Evolutionary conservation across 768 basidiomycete species (phyloP).

Genomic region (Trametes cingulata): DNA sequence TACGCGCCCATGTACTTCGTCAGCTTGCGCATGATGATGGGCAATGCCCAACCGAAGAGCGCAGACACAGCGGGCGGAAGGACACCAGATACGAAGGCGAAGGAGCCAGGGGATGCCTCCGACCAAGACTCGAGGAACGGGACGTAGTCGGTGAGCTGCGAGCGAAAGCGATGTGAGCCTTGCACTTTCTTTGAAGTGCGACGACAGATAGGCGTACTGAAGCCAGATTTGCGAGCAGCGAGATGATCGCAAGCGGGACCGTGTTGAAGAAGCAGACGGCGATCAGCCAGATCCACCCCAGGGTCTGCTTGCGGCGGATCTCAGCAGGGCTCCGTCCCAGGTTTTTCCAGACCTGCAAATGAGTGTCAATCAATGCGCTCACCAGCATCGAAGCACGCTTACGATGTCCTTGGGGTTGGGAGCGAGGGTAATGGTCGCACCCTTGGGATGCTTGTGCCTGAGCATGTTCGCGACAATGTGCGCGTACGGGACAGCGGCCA

Average conservation of each 20-base stretch:
- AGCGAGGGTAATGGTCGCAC: slow-evolving; percentile 69
- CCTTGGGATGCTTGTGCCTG: slow-evolving; percentile 67
- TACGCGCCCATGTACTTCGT: slow-evolving; percentile 66
- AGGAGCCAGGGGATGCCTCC: slow-evolving; percentile 58
- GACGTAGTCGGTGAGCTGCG: slow-evolving; percentile 65
- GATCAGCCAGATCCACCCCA: slow-evolving; percentile 79
- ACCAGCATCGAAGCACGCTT: slow-evolving; percentile 25
- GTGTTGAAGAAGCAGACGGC: slow-evolving; percentile 94
- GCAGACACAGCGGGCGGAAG: slow-evolving; percentile 88
- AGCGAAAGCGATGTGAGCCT: slow-evolving; percentile 7
- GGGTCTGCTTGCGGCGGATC: slow-evolving; percentile 60
- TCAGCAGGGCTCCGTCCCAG: slow-evolving; percentile 73
- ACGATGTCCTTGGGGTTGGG: slow-evolving; percentile 92
- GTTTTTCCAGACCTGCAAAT: slow-evolving; percentile 82
- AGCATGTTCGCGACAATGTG: slow-evolving; percentile 81
- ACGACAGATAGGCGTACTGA: slow-evolving; percentile 49
- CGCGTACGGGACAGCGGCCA: slow-evolving; percentile 86
- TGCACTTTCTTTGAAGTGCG: no score
- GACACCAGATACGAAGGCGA: slow-evolving; percentile 89
- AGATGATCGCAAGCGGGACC: slow-evolving; percentile 86
- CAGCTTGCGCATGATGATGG: slow-evolving; percentile 87
- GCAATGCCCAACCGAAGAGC: slow-evolving; percentile 87
- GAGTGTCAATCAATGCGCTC: neutral
- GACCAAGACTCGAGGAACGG: slow-evolving; percentile 77
- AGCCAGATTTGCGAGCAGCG: slow-evolving; percentile 87